Conservation (phyloP, 371 early-diverging fungal genomes). For the Funneliformis caledonium region DNA sequence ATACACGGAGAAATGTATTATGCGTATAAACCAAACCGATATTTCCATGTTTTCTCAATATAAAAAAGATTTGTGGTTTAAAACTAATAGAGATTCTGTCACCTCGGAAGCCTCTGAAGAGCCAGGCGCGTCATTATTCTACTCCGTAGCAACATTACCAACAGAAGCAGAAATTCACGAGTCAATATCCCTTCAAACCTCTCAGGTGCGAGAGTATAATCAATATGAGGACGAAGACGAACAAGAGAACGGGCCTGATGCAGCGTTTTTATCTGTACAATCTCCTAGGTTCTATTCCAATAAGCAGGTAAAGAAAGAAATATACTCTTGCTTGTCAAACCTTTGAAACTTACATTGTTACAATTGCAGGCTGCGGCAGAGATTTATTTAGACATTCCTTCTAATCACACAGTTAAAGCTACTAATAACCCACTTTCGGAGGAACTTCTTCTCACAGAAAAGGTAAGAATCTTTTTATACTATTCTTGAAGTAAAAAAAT, state of each 20-base stretch:
- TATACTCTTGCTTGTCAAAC: not conserved
- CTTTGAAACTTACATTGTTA: not conserved
- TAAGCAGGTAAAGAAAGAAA: not conserved
- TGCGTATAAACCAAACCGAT: too few species aligned
- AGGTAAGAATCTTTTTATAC: conserved; percentile 44
- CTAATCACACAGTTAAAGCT: not conserved
- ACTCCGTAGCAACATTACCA: conserved; percentile 11
- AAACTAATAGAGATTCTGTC: not conserved
- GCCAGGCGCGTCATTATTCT: conserved; percentile 15
- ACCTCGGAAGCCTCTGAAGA: not conserved
- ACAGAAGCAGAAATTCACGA: conserved; percentile 26
- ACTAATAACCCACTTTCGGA: conserved; percentile 19
- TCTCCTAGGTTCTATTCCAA: not conserved
- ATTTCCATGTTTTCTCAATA: conserved; percentile 27
- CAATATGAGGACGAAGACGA: conserved; percentile 14
- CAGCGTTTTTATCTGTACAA: not conserved
- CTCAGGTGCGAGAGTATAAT: not conserved
- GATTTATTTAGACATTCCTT: conserved; percentile 16
- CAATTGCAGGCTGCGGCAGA: conserved; percentile 18
- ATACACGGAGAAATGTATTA: too few species aligned
- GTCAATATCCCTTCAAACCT: conserved; percentile 12
- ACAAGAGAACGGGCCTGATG: conserved; percentile 13
- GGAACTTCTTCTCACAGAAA: conserved; percentile 49
- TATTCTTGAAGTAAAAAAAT: not conserved
- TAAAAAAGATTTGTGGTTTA: not conserved